Evolutionary conservation across 139 green algal genomes (phyloP), one percentile per base, ranked within the genome.

Genomic region (Microglena sp.): DNA sequence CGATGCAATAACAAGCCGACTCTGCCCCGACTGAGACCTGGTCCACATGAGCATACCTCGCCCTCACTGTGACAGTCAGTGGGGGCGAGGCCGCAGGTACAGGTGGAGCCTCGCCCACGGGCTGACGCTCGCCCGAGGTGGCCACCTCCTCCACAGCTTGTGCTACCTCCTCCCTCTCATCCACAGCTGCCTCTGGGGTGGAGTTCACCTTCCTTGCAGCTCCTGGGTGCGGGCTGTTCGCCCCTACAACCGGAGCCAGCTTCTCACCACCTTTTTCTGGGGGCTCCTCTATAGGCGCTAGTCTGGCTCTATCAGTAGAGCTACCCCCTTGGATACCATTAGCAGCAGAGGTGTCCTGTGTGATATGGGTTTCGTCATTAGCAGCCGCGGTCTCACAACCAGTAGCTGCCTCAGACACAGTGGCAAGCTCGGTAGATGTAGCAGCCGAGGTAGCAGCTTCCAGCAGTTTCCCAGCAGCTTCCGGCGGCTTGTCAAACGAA

Each of bases 1-100:
- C 58, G 26, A 65, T 36, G 31, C 58, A 65, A 22, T 33, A 55
- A 34, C 58, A 65, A 4, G 58, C 58, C 8, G 11, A 65, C 58
- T 65, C 33, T 5, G 33, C 58, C 4, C 33, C 11, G 21, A 22
- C 33, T 31, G 29, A n/a, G 33, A 65, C 58, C 34, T 65, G 58
- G 33, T 65, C 58, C 5, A 65, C 21, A 18, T 7, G 31, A 4
- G 58, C 58, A 27, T 65, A 65, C 33, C 50, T 21, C 33, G 34
- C 58, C 7, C 6, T 22, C 11, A 58, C 46, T n/a, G 7, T 5
- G 18, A 58, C 46, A 18, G 7, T 58, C 46, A 58, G 18, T n/a
- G 46, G 46, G 5, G 11, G 7, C 7, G 11, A 7, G 18, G 27
- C 46, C 15, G 11, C 40, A 24, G 40, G 15, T 24, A 18, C 40